Evolutionary conservation across 805 yeast species (phyloP), one percentile per base, ranked within the genome.

Genomic region (Candida methanosorbosa): DNA sequence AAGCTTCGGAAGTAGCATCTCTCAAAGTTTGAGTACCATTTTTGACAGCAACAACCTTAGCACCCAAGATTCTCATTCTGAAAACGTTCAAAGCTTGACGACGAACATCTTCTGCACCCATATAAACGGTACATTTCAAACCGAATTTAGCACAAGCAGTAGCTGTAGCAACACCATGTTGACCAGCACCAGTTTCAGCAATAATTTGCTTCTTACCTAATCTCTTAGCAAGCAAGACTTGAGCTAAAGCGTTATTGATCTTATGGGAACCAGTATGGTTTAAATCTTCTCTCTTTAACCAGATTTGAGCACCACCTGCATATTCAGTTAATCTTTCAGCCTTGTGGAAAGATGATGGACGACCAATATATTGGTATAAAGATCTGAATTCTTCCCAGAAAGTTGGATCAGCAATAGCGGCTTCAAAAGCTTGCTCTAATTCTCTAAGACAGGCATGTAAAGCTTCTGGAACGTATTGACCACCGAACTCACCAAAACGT

Each of bases 61-160:
- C 99, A 48, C 99, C 99, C 42, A 92, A 68, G 32, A 92, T 81
- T 60, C 86, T 74, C 95, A 92, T 92, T 68, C 99, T 78, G 72
- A 92, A 92, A 27, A 92, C 99, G 53, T 92, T 92, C 45, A 92
- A 70, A 12, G 99, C 97, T 70, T 92, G 99, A 63, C 99, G 84
- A 60, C 96, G 81, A 29, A 85, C 95, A 65, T 92, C 99, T 64
- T 92, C 98, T 30, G 97, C 97, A 43, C 99, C 99, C 99, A 92
- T 92, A 54, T 75, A 90, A 24, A 92, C 94, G 13, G 85, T 85
- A 68, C 98, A 92, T 56, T 82, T 75, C 61, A 92, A 59, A 34
- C 98, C 98, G 49, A 92, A 83, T 53, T 82, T 82, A 43, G 94
- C 94, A 68, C 88, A 80, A 0, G 94, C 94, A 40, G 94, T 83